Base-by-base conservation (phyloP, 805 yeast species). In the Candida glaebosa region DNA sequence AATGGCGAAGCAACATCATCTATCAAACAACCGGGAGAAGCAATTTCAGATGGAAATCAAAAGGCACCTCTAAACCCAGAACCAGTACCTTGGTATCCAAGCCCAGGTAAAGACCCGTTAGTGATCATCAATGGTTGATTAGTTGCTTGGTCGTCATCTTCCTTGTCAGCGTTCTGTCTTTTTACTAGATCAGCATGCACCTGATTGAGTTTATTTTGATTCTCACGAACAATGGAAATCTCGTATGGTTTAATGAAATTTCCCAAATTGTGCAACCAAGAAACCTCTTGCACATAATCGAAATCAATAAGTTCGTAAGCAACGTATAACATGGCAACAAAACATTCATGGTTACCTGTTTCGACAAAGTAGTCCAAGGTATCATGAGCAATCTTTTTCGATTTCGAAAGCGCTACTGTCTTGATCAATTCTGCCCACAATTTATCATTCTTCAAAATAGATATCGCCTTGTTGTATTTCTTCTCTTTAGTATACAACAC, bases 321-420 rank as follows among this genome's bases (percentile, higher is more conserved):
- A 4, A 87, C 71, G 69, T 84, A 93, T 57, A 93, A 75, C 46
- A 90, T 78, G 4, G 96, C 97, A 55, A 89, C 84, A 60, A 88
- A 86, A 56, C 96, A 87, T 71, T 93, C 99, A 65, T 84, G 88
- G 70, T 93, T 93, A 52, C 96, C 98, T 31, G 95, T 87, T 55
- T 91, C 97, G 45, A 93, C 97, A 63, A 93, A 93, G 70, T 91
- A 93, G 40, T 84, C 77, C 61, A 93, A 71, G 49, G 87, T 71
- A 45, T 93, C 98, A 62, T 87, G 91, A 26, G 95, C 90, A 57
- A 91, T 84, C 60, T 86, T 89, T 8, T 78, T 57, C 50, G 83
- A 82, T 47, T 79, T 78, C 15, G 97, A 89, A 43, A 81, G 68
- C 14, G 96, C 81, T 18, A 96, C 96, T 7, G 98, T 90, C 58